A percentile compares a stretch with the other conserved stretches of the same genome.
Conservation (phyloP, 345 rosid genomes). For the Excoecaria agallocha region DNA sequence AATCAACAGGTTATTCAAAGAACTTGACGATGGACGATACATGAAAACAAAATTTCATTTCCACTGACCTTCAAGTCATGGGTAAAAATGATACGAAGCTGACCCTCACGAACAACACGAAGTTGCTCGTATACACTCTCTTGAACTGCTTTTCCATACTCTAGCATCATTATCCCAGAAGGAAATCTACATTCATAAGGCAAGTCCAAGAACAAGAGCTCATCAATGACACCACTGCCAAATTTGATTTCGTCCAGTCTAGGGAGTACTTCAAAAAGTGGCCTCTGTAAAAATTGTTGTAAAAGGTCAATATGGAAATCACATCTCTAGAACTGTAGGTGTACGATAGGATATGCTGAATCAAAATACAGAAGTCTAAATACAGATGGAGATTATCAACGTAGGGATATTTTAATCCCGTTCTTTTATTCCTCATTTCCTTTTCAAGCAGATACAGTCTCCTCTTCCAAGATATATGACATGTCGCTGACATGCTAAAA, state of each 20-base stretch:
- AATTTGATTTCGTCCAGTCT: slow-evolving; percentile 95
- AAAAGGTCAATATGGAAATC: background rate
- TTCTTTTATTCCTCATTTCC: background rate
- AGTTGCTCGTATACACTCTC: slow-evolving; percentile 97
- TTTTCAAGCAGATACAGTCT: background rate
- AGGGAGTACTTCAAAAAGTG: slow-evolving; percentile 89
- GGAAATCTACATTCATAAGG: slow-evolving; percentile 76
- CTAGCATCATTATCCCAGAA: slow-evolving; percentile 79
- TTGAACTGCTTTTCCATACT: slow-evolving; percentile 88
- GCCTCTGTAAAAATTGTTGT: slow-evolving; percentile 62
- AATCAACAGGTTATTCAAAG: background rate
- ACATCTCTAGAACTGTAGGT: slow-evolving; percentile 1
- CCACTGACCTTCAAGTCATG: slow-evolving; percentile 77
- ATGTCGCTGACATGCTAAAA: background rate
- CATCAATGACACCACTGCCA: slow-evolving; percentile 93
- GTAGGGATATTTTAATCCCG: background rate
- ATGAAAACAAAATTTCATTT: slow-evolving; percentile 13
- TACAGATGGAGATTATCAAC: background rate
- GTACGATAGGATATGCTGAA: background rate
- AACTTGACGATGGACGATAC: slow-evolving; percentile 6
- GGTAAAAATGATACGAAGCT: slow-evolving; percentile 81
- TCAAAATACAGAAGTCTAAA: background rate
- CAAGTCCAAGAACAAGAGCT: slow-evolving; percentile 82
- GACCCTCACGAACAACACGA: slow-evolving; percentile 98
- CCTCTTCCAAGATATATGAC: background rate